Conservation (phyloP, 2,329 filamentous ascomycete genomes). For the Pestalotiopsis sp. region DNA sequence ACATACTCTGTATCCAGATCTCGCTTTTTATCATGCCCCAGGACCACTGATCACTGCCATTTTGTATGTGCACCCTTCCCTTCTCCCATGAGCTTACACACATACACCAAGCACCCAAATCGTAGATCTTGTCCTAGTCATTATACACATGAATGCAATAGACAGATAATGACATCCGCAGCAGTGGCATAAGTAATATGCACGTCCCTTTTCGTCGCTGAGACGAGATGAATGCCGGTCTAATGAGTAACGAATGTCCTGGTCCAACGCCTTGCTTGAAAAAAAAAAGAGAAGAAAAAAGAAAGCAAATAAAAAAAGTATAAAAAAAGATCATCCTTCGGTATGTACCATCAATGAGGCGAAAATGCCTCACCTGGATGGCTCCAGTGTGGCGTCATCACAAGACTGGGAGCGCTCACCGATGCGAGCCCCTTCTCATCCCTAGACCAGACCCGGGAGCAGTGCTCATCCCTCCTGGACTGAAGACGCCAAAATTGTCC, state of each 20-base stretch:
- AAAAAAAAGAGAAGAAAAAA: background rate
- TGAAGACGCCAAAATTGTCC: conserved; percentile 54
- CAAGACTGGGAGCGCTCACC: background rate
- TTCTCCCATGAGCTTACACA: background rate
- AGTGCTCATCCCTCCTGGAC: conserved; percentile 38
- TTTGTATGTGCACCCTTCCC: background rate
- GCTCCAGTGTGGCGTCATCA: background rate
- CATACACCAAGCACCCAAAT: background rate
- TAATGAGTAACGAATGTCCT: conserved; percentile 7
- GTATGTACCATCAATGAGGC: background rate
- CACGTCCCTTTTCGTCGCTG: background rate
- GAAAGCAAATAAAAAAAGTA: background rate
- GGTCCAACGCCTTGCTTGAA: conserved; percentile 9
- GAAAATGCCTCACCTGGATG: background rate
- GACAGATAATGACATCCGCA: background rate
- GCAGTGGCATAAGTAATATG: background rate
- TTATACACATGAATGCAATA: conserved; percentile 3
- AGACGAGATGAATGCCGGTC: conserved; percentile 6
- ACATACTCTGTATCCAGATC: background rate
- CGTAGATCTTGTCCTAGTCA: background rate
- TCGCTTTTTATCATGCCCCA: background rate
- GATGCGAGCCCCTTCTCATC: conserved; percentile 8
- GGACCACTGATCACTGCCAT: background rate
- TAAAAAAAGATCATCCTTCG: background rate
- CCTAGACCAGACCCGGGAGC: conserved; percentile 19